Percentiles rank a stretch among this genome's conserved stretches.
These are phyloP conservation scores for Sphagnum contortum DNA, from an alignment of 225 moss, liverwort and hornwort genomes.

Conservation along the genomic window DNA sequence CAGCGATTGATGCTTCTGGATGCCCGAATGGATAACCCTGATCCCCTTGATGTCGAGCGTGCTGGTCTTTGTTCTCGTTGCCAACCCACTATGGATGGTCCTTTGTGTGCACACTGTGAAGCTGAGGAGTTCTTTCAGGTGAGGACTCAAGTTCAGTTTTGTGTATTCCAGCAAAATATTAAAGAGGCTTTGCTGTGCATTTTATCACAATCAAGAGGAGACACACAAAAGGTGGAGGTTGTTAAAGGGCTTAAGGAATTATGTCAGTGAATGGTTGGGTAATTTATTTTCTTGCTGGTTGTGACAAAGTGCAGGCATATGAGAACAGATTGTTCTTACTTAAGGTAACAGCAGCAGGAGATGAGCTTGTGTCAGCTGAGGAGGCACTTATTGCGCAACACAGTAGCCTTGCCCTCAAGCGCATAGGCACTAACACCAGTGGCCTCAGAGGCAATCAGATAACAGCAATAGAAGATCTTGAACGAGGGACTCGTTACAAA, in stretches of 20 bases:
- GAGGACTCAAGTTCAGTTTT: not conserved
- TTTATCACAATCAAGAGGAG: not conserved
- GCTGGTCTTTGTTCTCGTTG: conserved; percentile 80
- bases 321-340: conserved; percentile 78
- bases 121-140: conserved; percentile 93
- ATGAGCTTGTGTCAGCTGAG: conserved; percentile 71
- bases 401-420: conserved; percentile 67
- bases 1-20: conserved; percentile 48
- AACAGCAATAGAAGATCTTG: conserved; percentile 24
- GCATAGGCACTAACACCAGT: conserved; percentile 33
- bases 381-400: conserved; percentile 87
- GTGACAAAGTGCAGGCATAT: conserved; percentile 43
- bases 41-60: conserved; percentile 56
- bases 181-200: not conserved
- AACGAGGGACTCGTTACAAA: conserved; percentile 38
- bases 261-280: not conserved
- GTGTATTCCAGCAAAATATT: too few relatives aligned
- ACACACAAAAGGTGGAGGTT: not conserved
- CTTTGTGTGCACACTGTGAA: conserved; percentile 81
- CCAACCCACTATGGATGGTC: conserved; percentile 63
- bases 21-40: conserved; percentile 59
- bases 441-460: conserved; percentile 23
- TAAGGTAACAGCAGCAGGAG: conserved; percentile 66
- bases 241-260: not conserved
- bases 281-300: too few relatives aligned